Evolutionary conservation across 176 grass and related monocot genomes (phyloP).

Genomic region (Secale cereale): DNA sequence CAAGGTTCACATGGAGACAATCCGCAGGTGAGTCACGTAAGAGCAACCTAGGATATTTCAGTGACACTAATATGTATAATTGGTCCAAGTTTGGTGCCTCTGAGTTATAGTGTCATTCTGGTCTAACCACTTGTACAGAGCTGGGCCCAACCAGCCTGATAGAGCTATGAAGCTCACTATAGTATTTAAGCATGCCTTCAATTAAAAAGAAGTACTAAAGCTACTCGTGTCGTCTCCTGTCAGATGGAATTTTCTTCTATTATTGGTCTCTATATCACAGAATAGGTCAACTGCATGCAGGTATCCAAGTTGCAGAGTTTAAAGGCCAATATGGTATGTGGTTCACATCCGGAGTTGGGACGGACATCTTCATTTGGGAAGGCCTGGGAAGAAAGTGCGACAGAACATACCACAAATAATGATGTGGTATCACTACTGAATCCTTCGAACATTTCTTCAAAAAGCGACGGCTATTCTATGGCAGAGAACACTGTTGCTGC

Average conservation of each 20-base stretch:
- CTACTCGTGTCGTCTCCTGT: conserved; percentile 5
- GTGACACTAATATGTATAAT: not conserved
- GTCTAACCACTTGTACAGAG: not conserved
- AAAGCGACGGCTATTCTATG: conserved; percentile 56
- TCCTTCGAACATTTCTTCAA: conserved; percentile 55
- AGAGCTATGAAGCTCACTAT: conserved; percentile 5
- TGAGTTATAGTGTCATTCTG: conserved; percentile 18
- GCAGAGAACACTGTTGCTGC: conserved; percentile 47
- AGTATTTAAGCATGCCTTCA: not conserved
- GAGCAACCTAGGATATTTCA: conserved; percentile 1
- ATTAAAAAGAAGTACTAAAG: not conserved
- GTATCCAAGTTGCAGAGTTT: conserved; percentile 87
- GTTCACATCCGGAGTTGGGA: conserved; percentile 76
- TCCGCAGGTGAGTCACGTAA: conserved; percentile 51
- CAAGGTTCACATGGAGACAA: conserved; percentile 51
- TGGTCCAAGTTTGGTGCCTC: not conserved
- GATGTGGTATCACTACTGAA: conserved; percentile 61
- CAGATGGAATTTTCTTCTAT: conserved; percentile 1
- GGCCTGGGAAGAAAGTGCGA: conserved; percentile 63
- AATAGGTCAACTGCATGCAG: conserved; percentile 46
- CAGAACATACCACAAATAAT: conserved; percentile 56
- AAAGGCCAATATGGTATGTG: conserved; percentile 97
- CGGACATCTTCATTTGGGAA: conserved; percentile 82
- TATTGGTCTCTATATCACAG: not conserved
- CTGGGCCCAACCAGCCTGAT: not conserved